Evolutionary conservation across 768 basidiomycete genomes (phyloP).

Genomic region (Ephemerocybe angulata): DNA sequence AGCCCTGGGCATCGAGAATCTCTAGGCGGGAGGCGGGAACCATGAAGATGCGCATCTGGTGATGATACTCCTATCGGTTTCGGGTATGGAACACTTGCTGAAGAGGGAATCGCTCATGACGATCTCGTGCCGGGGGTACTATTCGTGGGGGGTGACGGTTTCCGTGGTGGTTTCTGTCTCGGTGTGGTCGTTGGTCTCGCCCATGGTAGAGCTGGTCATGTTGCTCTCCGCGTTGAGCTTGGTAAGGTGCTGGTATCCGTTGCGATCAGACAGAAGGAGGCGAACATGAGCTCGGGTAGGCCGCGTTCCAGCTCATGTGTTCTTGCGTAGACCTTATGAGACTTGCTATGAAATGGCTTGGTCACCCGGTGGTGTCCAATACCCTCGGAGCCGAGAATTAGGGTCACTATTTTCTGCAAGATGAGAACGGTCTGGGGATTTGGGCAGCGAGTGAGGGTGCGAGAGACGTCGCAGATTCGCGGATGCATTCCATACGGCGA

Average conservation of each 20-base stretch:
- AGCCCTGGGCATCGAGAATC: too few relatives aligned
- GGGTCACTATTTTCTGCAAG: conserved; percentile 99
- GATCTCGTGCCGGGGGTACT: conserved; percentile 97
- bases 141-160: conserved; percentile 94
- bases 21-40: too few relatives aligned
- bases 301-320: conserved; percentile 98
- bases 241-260: conserved; percentile 95
- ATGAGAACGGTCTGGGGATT: conserved; percentile 95
- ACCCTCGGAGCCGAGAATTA: conserved; percentile 99
- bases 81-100: too few relatives aligned
- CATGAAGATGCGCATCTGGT: too few relatives aligned
- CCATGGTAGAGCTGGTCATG: conserved; percentile 79
- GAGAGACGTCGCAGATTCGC: conserved; percentile 99
- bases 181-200: conserved; percentile 88
- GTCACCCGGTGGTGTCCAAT: conserved; percentile 99
- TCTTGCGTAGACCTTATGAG: conserved; percentile 99
- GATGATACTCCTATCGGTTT: too few relatives aligned
- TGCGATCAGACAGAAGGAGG: conserved; percentile 33
- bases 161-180: conserved; percentile 96
- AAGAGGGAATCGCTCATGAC: conserved; percentile 98
- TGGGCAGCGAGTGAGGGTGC: conserved; percentile 98
- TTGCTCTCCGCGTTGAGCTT: conserved; percentile 99
- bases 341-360: conserved; percentile 97
- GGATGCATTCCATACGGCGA: conserved; percentile 97
- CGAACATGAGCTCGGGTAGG: conserved; percentile 99